Percentiles rank a stretch among this genome's conserved stretches.
phyloP scores from a whole-genome alignment of 177 flowering plant species.

The Vitis hybrid region DNA sequence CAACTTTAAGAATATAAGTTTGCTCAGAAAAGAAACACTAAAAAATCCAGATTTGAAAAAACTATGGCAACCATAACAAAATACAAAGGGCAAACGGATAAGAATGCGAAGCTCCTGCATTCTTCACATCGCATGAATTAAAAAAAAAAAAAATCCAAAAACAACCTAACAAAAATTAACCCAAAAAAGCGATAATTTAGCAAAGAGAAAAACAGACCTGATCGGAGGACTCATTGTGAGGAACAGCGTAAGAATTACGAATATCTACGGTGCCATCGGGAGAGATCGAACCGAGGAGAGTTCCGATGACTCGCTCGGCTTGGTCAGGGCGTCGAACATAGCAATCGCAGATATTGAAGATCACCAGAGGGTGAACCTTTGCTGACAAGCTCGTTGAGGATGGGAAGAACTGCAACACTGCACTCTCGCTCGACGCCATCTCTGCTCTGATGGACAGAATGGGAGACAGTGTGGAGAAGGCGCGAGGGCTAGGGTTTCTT shows the following conservation, averaged over 20 bases:
- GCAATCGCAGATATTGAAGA: slow-evolving; percentile 92
- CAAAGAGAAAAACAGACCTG: slow-evolving; percentile 46
- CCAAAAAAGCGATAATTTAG: background rate
- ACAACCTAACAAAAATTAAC: background rate
- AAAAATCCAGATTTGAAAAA: no score
- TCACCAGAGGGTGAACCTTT: slow-evolving; percentile 82
- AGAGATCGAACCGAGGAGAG: slow-evolving; percentile 89
- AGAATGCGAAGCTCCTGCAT: no score
- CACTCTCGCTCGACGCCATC: slow-evolving; percentile 46
- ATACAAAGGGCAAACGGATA: no score
- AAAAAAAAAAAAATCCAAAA: slow-evolving; percentile 1
- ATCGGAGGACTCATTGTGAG: slow-evolving; percentile 84
- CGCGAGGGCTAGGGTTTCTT: no score
- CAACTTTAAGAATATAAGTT: no score
- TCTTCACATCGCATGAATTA: no score
- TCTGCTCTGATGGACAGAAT: background rate
- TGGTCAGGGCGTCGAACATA: slow-evolving; percentile 85
- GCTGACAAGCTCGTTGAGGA: slow-evolving; percentile 57
- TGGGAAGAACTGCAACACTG: slow-evolving; percentile 66
- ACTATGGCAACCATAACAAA: no score
- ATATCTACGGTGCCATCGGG: slow-evolving; percentile 94
- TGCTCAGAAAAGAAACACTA: no score
- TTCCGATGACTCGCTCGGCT: slow-evolving; percentile 91
- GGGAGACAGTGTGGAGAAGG: no score
- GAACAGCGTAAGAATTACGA: slow-evolving; percentile 90